Percentiles rank a stretch among this genome's conserved stretches.
These are phyloP conservation scores for Peronospora tabacina DNA, from an alignment of 352 stramenopile genomes.

Conservation along the genomic window DNA sequence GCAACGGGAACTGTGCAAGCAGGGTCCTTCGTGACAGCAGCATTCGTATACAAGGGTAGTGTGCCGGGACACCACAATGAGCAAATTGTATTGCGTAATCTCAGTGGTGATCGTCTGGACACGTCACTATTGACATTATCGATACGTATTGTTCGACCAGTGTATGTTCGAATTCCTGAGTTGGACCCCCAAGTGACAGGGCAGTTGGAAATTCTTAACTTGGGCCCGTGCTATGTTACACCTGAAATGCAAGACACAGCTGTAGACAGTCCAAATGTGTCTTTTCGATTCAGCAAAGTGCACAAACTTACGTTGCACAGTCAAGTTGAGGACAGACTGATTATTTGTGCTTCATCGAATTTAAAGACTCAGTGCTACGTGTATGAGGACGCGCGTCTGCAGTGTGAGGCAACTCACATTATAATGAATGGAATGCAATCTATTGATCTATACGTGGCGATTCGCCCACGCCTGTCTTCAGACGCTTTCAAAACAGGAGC, in stretches of 20 bases:
- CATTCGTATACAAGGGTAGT: constrained; percentile 64
- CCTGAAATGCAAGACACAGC: constrained; percentile 77
- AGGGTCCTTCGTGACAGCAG: constrained; percentile 35
- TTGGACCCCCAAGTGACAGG: constrained; percentile 72
- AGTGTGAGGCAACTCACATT: constrained; percentile 70
- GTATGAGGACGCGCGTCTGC: constrained; percentile 64
- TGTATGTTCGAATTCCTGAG: constrained; percentile 80
- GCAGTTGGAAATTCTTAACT: constrained; percentile 60
- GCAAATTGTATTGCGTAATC: constrained; percentile 75
- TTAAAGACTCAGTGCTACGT: constrained; percentile 87
- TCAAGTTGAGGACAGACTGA: constrained; percentile 64
- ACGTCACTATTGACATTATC: constrained; percentile 57
- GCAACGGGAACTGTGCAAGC: constrained; percentile 62
- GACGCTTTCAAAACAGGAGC: constrained; percentile 78
- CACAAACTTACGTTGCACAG: constrained; percentile 78
- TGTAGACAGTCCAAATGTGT: constrained; percentile 64
- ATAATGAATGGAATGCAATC: constrained; percentile 52
- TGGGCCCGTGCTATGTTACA: constrained; percentile 80
- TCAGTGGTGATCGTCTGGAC: constrained; percentile 71
- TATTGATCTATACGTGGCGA: constrained; percentile 70
- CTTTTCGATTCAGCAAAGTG: constrained; percentile 80
- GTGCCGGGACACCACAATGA: constrained; percentile 66
- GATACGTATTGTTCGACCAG: constrained; percentile 61
- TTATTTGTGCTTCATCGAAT: constrained; percentile 80
- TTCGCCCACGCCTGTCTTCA: constrained; percentile 66